A percentile compares a stretch with the other conserved stretches of the same genome.
These are phyloP conservation scores for Silene noctiflora DNA, from an alignment of 179 eudicot genomes.

Conservation along the genomic window DNA sequence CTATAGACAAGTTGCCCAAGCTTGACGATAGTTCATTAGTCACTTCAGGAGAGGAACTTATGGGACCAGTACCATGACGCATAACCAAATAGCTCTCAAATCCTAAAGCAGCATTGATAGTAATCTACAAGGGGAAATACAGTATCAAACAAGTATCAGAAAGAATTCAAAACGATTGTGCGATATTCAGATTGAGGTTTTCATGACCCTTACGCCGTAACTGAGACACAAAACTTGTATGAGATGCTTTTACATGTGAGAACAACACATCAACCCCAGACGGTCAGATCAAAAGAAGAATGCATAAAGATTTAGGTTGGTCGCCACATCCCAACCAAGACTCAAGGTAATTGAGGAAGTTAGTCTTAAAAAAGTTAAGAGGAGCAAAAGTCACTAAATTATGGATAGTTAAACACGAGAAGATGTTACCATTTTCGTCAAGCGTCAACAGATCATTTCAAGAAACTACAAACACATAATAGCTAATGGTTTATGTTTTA, in stretches of 20 bases:
- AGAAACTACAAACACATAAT: not conserved
- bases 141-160: conserved; percentile 3
- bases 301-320: too few relatives aligned
- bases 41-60: conserved; percentile 30
- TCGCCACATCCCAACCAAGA: too few relatives aligned
- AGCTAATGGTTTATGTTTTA: too few relatives aligned
- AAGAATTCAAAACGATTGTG: not conserved
- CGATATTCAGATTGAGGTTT: too few relatives aligned
- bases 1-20: conserved; percentile 43
- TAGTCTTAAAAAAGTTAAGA: not conserved
- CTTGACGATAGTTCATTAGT: conserved; percentile 34
- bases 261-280: too few relatives aligned
- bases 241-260: too few relatives aligned
- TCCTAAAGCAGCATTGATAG: conserved; percentile 87
- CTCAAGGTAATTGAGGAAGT: not conserved
- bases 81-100: conserved; percentile 95
- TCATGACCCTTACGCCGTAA: too few relatives aligned
- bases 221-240: too few relatives aligned
- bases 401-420: not conserved
- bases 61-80: conserved; percentile 95
- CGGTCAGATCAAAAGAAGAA: too few relatives aligned
- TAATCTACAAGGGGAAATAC: conserved; percentile 39
- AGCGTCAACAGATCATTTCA: not conserved
- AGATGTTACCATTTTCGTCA: not conserved
- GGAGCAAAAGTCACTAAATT: not conserved